Conservation (phyloP, 495 filamentous ascomycete genomes). For the Tuber aestivum region DNA sequence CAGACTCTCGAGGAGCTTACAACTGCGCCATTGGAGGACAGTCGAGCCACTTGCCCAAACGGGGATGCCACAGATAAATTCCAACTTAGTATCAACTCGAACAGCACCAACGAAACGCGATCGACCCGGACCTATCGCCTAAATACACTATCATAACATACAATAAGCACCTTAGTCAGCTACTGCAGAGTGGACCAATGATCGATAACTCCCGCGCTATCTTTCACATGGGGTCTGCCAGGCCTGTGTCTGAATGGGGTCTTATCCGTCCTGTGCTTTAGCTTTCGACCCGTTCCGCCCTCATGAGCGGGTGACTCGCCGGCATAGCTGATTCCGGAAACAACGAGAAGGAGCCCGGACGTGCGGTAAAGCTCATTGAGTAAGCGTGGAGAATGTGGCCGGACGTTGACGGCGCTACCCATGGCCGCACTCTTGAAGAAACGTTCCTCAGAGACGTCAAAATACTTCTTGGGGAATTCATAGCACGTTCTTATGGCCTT, state of each 20-base stretch:
- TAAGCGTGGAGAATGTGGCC: slow-evolving; percentile 36
- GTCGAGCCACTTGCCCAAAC: slow-evolving; percentile 30
- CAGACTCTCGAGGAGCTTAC: slow-evolving; percentile 41
- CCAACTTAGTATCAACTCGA: slow-evolving; percentile 35
- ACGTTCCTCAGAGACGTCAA: slow-evolving; percentile 39
- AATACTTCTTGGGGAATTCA: slow-evolving; percentile 36
- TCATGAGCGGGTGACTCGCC: slow-evolving; percentile 37
- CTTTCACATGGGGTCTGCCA: not conserved
- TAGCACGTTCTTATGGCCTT: slow-evolving; percentile 28
- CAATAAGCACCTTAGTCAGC: slow-evolving; percentile 24
- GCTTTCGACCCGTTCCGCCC: slow-evolving; percentile 30
- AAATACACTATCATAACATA: slow-evolving; percentile 34
- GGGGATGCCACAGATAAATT: slow-evolving; percentile 22
- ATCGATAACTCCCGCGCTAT: too few relatives aligned
- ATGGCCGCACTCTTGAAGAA: slow-evolving; percentile 36
- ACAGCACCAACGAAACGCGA: slow-evolving; percentile 38
- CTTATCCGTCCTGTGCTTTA: slow-evolving; percentile 36
- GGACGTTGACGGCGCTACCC: slow-evolving; percentile 33
- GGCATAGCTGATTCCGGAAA: slow-evolving; percentile 15
- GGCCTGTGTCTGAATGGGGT: slow-evolving; percentile 27
- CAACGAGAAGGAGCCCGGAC: slow-evolving; percentile 28
- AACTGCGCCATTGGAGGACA: slow-evolving; percentile 34
- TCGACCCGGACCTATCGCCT: slow-evolving; percentile 30
- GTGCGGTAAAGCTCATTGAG: slow-evolving; percentile 36
- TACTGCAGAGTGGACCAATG: slow-evolving; percentile 10